Evolutionary conservation across 2,329 filamentous ascomycete genomes (phyloP).

Genomic region (Alternaria arbusti): DNA sequence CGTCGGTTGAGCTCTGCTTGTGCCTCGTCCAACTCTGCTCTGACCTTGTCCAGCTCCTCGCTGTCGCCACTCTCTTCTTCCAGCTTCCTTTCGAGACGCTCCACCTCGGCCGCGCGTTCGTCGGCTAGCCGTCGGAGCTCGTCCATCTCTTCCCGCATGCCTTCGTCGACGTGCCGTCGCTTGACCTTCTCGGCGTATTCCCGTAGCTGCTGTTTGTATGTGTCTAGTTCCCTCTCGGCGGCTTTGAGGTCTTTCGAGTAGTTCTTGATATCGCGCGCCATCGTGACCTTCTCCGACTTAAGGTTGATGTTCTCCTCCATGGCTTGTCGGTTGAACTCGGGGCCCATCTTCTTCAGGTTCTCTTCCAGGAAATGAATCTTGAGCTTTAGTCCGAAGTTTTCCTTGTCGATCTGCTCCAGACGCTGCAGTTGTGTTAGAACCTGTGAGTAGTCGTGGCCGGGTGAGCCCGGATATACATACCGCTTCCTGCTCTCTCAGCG

Average conservation of each 20-base stretch:
- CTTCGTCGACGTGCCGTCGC: conserved; percentile 74
- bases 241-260: conserved; percentile 84
- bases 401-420: conserved; percentile 95
- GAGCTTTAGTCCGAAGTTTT: conserved; percentile 81
- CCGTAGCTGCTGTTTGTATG: conserved; percentile 79
- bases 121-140: conserved; percentile 54
- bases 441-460: too few relatives aligned
- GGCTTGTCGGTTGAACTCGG: conserved; percentile 86
- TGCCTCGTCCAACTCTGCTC: conserved; percentile 42
- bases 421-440: conserved; percentile 53
- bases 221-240: conserved; percentile 86
- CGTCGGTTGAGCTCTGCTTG: conserved; percentile 43
- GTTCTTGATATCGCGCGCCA: conserved; percentile 84
- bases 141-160: conserved; percentile 67
- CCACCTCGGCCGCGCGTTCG: conserved; percentile 48
- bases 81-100: conserved; percentile 43
- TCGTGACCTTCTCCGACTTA: conserved; percentile 88
- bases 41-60: conserved; percentile 47
- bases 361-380: conserved; percentile 88
- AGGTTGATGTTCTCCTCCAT: conserved; percentile 95
- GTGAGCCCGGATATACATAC: conserved; percentile 54
- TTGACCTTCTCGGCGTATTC: conserved; percentile 84
- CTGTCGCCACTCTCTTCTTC: conserved; percentile 38
- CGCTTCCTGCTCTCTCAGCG: conserved; percentile 91
- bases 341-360: conserved; percentile 82